phyloP scores from a whole-genome alignment of 208 protist genomes.

The Endotrypanum monterogeii region DNA sequence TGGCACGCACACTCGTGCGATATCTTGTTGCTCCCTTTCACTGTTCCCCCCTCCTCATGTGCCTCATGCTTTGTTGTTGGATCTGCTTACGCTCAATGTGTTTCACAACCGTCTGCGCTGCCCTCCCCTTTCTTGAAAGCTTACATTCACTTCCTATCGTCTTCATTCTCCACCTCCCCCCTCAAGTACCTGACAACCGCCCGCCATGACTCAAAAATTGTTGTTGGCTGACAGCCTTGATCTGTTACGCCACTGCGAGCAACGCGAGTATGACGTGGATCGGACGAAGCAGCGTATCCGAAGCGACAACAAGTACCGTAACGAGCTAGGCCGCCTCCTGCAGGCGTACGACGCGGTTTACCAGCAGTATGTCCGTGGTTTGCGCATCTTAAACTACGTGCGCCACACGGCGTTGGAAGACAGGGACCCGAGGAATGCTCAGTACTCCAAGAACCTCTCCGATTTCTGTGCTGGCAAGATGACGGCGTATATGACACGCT shows the following conservation, averaged over 20 bases:
- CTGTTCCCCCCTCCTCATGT: background rate
- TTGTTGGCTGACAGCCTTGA: slow-evolving; percentile 79
- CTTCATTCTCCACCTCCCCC: background rate
- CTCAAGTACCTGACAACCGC: background rate
- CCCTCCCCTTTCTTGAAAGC: background rate
- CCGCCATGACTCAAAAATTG: slow-evolving; percentile 72
- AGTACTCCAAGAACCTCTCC: slow-evolving; percentile 53
- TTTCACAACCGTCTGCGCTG: background rate
- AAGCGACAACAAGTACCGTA: slow-evolving; percentile 40
- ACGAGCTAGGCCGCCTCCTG: slow-evolving; percentile 51
- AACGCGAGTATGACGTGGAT: slow-evolving; percentile 72
- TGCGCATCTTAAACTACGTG: slow-evolving; percentile 82
- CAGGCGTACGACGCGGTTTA: slow-evolving; percentile 64
- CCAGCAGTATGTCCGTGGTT: slow-evolving; percentile 56
- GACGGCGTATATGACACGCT: slow-evolving; percentile 72
- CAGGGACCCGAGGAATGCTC: slow-evolving; percentile 31
- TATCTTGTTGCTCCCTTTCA: background rate
- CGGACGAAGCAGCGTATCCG: slow-evolving; percentile 45
- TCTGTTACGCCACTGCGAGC: slow-evolving; percentile 71
- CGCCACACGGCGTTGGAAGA: slow-evolving; percentile 56
- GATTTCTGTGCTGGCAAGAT: slow-evolving; percentile 77
- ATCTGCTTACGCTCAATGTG: background rate
- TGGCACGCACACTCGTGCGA: background rate
- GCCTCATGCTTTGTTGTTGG: background rate
- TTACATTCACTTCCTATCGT: too few species aligned